Evolutionary conservation across 2,329 filamentous ascomycete species (phyloP), one percentile per base, ranked within the genome.

Genomic region (Xylariaceae sp.): DNA sequence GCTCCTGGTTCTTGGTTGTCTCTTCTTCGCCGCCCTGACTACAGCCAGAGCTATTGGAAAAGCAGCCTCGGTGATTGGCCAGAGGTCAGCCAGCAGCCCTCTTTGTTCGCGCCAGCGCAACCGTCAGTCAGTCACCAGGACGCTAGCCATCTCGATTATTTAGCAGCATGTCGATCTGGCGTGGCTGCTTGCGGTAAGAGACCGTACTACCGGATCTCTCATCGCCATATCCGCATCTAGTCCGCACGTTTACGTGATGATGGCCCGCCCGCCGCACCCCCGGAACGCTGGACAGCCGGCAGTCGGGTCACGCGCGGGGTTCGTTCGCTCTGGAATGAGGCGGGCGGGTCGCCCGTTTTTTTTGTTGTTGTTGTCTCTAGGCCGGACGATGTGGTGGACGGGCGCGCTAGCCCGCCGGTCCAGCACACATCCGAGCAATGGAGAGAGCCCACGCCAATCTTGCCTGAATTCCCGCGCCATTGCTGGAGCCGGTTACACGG

Each of bases 141-240:
- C 15, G 24, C 24, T 26, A 26, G n/a, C 24, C n/a, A 26, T 26
- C 24, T 13, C n/a, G n/a, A 11, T 26, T 6, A 26, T n/a, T 23
- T 8, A 8, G n/a, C n/a, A 23, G 8, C 21, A 8, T n/a, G 8
- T n/a, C 21, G n/a, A 23, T n/a, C 8, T 23, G 8, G 8, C 8
- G 8, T 23, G 21, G 8, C 21, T n/a, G 15, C 12, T 6, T 12
- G 24, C 24, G 24, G 5, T 12, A 26, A n/a, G 24, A 26, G n/a
- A 12, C 15, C 24, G 15, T 12, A 12, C 15, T 12, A 12, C 24
- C 15, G 24, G 12, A 5, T 26, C n/a, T 13, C n/a, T n/a, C n/a
- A n/a, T n/a, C n/a, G 24, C n/a, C n/a, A 26, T 26, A 26, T 26
- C 24, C 24, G 24, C 24, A 26, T 26, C 24, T 12, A 14, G n/a